phyloP scores from a whole-genome alignment of 2,329 filamentous ascomycete species.

The Cyphellophora europaea region DNA sequence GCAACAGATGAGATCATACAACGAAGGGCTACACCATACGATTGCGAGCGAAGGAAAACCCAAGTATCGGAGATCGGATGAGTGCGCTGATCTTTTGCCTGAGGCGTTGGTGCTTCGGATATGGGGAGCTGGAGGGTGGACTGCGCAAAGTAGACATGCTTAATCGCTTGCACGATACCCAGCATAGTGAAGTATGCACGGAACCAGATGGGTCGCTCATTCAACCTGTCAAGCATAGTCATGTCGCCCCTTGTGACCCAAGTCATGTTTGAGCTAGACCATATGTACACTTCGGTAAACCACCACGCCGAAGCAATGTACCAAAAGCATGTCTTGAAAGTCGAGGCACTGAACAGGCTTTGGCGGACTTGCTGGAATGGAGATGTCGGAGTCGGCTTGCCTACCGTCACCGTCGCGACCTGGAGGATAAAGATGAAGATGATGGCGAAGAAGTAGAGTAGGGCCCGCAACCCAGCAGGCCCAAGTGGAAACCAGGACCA shows the following conservation, averaged over 20 bases:
- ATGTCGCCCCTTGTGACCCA: conserved; percentile 60
- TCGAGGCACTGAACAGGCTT: conserved; percentile 49
- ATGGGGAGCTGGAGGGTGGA: conserved; percentile 55
- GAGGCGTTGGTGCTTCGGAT: conserved; percentile 17
- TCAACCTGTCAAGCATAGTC: conserved; percentile 54
- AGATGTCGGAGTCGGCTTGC: conserved; percentile 61
- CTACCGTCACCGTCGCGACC: conserved; percentile 72
- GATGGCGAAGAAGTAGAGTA: conserved; percentile 66
- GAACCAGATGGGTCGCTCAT: conserved; percentile 78
- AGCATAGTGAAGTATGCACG: conserved; percentile 60
- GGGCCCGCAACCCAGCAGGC: conserved; percentile 61
- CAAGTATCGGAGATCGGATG: conserved; percentile 27
- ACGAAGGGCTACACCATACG: conserved; percentile 23
- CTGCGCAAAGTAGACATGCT: conserved; percentile 64
- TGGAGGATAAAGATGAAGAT: conserved; percentile 75
- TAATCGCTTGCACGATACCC: conserved; percentile 57
- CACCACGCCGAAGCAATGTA: conserved; percentile 70
- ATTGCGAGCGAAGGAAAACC: conserved; percentile 27
- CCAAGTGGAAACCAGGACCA: conserved; percentile 85
- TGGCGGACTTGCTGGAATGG: conserved; percentile 54
- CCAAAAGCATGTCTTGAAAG: conserved; percentile 62
- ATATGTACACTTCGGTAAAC: conserved; percentile 74
- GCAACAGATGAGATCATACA: conserved; percentile 29
- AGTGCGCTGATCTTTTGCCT: conserved; percentile 25
- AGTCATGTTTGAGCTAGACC: conserved; percentile 58